Conservation (phyloP, 495 filamentous ascomycete genomes). For the Pseudoneurospora amorphoporcata region DNA sequence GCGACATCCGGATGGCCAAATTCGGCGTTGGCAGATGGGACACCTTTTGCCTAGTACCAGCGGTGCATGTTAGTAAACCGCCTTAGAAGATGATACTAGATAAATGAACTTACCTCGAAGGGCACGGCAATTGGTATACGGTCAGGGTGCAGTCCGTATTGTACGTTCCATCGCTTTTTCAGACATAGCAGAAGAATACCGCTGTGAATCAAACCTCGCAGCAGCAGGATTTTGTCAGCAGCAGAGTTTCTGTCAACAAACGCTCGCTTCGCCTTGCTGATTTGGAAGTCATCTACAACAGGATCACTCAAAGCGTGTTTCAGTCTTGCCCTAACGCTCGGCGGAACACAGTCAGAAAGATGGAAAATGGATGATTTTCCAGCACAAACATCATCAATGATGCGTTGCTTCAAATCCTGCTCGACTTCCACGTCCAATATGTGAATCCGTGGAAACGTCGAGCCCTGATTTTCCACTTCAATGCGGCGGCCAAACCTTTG, state of each 20-base stretch:
- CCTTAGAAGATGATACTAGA: neutral
- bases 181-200: constrained; percentile 30
- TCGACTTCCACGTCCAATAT: neutral
- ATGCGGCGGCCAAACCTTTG: neutral
- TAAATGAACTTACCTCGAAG: neutral
- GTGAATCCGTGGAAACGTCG: neutral
- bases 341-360: neutral
- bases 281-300: neutral
- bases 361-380: neutral
- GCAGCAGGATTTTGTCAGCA: constrained; percentile 9
- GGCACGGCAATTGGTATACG: constrained; percentile 33
- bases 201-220: constrained; percentile 31
- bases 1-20: constrained; percentile 45
- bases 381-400: neutral
- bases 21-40: constrained; percentile 2
- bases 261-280: neutral
- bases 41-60: constrained; percentile 2
- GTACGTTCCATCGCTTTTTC: constrained; percentile 38
- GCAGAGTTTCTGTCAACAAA: neutral
- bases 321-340: neutral
- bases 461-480: neutral
- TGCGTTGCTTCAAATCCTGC: neutral
- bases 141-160: constrained; percentile 31
- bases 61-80: neutral
- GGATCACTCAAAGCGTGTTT: neutral